Base-by-base conservation (phyloP, 495 filamentous ascomycete species). In the Daldinia loculata region DNA sequence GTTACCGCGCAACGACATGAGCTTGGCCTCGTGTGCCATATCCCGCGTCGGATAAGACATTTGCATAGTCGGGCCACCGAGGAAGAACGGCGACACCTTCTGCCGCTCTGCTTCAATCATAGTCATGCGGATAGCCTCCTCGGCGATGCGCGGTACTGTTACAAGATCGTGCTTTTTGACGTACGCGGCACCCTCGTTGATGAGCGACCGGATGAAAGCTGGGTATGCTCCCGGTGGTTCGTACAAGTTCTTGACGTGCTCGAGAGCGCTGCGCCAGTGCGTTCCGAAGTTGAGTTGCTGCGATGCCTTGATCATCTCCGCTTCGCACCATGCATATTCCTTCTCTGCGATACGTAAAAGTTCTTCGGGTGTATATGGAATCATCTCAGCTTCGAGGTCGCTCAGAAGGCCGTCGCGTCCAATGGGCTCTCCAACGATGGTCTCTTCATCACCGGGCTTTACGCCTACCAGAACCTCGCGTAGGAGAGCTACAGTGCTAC, bases 1-100 rank as follows among this genome's bases (percentile, higher is more conserved):
- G 73, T 86, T 87, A 3, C 84, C 84, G 9, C 84, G 81, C 79
- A 86, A 79, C 55, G 78, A 79, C 84, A 86, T 86, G 62, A 85
- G 63, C 74, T 86, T 87, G 19, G 74, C 77, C 17, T 75, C 80
- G 61, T 87, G 84, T 11, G 71, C 61, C 85, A 87, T 87, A 3
- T 76, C 72, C 12, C 76, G 74, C 2, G 80, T 82, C 27, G 85
- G 85, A 58, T 86, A 87, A 6, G 83, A 81, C 19, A 87, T 83
- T 55, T 83, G 80, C 61, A 87, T 84, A 7, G 52, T 67, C 1
- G 71, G 62, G 0, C 85, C 85, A 6, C 85, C 85, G 1, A 87
- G 80, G 76, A 87, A 87, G 72, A 87, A 87, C 0, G 85, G 85
- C 30, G 80, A 83, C 8, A 82, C 79, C 45, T 80, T 82, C 70